Conservation (phyloP, 2,329 filamentous ascomycete species). For the Scopulariopsis brevicaulis region DNA sequence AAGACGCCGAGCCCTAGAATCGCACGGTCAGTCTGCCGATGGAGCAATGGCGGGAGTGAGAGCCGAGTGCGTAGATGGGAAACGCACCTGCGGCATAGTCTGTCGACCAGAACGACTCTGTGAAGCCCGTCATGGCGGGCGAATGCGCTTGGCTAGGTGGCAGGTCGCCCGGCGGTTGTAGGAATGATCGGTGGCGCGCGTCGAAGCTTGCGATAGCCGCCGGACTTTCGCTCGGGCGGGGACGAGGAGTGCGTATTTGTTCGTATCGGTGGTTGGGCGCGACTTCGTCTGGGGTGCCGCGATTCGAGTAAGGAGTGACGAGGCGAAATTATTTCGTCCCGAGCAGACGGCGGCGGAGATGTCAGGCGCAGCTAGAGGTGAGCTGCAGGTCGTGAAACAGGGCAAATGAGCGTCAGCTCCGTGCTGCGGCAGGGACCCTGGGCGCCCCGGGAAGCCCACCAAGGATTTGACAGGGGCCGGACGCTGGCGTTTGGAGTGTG, state of each 20-base stretch:
- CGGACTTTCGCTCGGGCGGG: neutral
- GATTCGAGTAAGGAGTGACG: neutral
- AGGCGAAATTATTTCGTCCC: neutral
- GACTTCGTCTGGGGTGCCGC: neutral
- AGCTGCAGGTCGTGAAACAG: neutral
- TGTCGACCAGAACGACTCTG: constrained; percentile 93
- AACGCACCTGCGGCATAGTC: constrained; percentile 85
- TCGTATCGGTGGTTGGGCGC: neutral
- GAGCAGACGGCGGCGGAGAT: neutral
- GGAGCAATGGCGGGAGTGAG: neutral
- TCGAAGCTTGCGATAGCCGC: neutral
- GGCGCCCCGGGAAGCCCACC: neutral
- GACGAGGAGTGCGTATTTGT: neutral
- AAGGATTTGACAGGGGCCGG: neutral
- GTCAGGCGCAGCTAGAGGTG: neutral
- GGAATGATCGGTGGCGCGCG: neutral
- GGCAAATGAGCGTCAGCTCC: neutral
- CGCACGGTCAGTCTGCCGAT: constrained; percentile 7
- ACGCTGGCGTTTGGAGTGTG: neutral
- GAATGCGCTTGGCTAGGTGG: neutral
- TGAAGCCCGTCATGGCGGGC: constrained; percentile 69
- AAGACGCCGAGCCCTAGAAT: constrained; percentile 70
- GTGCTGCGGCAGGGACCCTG: neutral
- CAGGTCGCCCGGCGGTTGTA: neutral
- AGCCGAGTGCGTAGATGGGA: neutral